Conservation (phyloP, 768 basidiomycete genomes). For the Podaxis pistillaris region DNA sequence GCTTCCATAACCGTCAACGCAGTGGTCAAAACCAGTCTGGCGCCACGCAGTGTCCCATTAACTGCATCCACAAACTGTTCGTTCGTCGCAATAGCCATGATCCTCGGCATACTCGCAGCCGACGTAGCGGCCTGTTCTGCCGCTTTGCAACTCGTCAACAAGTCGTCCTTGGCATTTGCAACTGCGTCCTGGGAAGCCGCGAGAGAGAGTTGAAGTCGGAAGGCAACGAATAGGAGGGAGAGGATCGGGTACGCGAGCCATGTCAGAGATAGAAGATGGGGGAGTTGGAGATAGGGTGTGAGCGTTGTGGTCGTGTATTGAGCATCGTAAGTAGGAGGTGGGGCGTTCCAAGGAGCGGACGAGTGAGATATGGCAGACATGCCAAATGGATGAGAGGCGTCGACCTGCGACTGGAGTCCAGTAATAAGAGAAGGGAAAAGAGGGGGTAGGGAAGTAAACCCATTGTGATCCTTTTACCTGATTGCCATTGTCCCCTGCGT, state of each 20-base stretch:
- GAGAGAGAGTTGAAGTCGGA: slow-evolving; percentile 75
- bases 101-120: slow-evolving; percentile 85
- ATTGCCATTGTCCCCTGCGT: slow-evolving; percentile 11
- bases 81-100: slow-evolving; percentile 83
- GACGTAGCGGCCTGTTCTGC: slow-evolving; percentile 81
- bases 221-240: slow-evolving; percentile 85
- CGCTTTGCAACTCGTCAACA: slow-evolving; percentile 83
- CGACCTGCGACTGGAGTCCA: slow-evolving; percentile 47
- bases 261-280: slow-evolving; percentile 80
- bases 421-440: slow-evolving; percentile 23
- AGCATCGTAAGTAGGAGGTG: slow-evolving; percentile 60
- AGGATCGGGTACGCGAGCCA: slow-evolving; percentile 92
- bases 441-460: slow-evolving; percentile 7
- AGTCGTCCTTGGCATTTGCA: slow-evolving; percentile 64
- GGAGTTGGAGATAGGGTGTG: slow-evolving; percentile 80
- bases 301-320: slow-evolving; percentile 40
- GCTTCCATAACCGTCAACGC: slow-evolving; percentile 83
- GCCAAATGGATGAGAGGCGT: slow-evolving; percentile 27
- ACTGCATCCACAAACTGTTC: slow-evolving; percentile 74
- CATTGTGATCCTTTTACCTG: slow-evolving; percentile 12
- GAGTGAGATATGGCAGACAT: slow-evolving; percentile 21
- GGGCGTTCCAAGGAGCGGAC: slow-evolving; percentile 31
- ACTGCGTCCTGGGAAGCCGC: slow-evolving; percentile 66
- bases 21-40: slow-evolving; percentile 69
- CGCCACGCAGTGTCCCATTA: slow-evolving; percentile 75